Evolutionary conservation across 2,329 filamentous ascomycete genomes (phyloP), one percentile per base, ranked within the genome.

Genomic region (Monilinia fructigena): DNA sequence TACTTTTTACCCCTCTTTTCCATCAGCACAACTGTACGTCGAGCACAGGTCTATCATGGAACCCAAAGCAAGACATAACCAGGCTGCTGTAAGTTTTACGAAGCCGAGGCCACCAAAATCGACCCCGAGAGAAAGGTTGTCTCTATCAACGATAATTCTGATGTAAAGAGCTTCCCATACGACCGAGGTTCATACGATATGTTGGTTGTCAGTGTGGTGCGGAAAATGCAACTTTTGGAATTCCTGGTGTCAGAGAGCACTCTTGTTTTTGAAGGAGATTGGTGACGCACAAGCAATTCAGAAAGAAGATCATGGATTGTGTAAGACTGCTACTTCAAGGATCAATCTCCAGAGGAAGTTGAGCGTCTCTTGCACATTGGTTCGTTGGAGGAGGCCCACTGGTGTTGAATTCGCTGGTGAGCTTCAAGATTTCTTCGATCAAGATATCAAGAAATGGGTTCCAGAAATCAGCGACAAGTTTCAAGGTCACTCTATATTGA

Each of bases 1-100:
- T 99, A 97, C 86, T 99, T 99, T 88, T 99, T 85, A 99, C 95
- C 40, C 95, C 95, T 68, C 88, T 99, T 68, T 87, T 99, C 95
- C 95, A 71, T 98, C 94, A 77, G 95, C 82, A 98, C 95, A 63
- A 97, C 94, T 72, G 95, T 75, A 90, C 92, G 95, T 99, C 79
- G 95, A 99, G 85, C 95, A 98, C 83, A 92, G 95, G 78, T 98
- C 93, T 77, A 99, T 99, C 80, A 99, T 99, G 95, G 95, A 99
- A 83, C 95, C 95, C 66, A 90, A 77, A 92, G 95, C 78, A 97
- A 91, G 93, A 76, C 91, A 95, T 82, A 98, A 98, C 86, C 93
- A 92, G 81, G 90, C 92, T 70, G 85, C 89, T 59, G 95, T 78
- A 95, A 93, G 80, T 99, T 90, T 85, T 99, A 97, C 85, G 95